Base-by-base conservation (phyloP, 2,329 filamentous ascomycete genomes). In the Lachnellula subtilissima region DNA sequence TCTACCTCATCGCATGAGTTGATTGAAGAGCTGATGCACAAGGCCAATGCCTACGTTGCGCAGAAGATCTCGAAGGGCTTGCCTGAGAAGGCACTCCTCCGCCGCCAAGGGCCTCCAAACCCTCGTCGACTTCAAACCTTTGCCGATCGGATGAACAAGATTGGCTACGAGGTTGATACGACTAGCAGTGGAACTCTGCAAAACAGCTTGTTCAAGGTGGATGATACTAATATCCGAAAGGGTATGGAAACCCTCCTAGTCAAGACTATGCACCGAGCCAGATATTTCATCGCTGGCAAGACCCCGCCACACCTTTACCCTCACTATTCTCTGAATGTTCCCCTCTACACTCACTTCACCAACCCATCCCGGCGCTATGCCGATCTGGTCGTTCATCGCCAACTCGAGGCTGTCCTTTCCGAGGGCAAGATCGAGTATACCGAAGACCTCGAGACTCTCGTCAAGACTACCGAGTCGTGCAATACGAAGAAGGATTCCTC, bases 401-500 rank as follows among this genome's bases (percentile, higher is more conserved):
- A 99, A 74, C 80, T 99, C 25, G 92, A 97, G 70, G 82, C 89
- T 57, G 85, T 91, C 50, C 80, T 99, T 39, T 94, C 91, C 0
- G 84, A 91, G 53, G 89, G 89, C 61, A 82, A 86, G 60, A 80
- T 89, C 48, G 91, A 97, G 67, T 97, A 94, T 72, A 85, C 78
- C 4, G 94, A 99, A 64, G 94, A 99, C 60, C 73, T 94, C 58
- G 94, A 99, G 70, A 86, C 80, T 55, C 78, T 99, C 43, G 86
- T 86, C 67, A 99, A 97, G 83, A 96, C 89, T 50, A 89, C 92
- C 8, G 94, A 99, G 74, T 85, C 90, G 65, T 96, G 91, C 81
- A 99, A 99, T 78, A 96, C 89, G 70, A 99, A 97, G 85, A 99
- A 97, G 74, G 94, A 99, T 71, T 97, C 92, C 12, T 91, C 94